Conservation (phyloP, 2,329 filamentous ascomycete species). For the Sclerotinia glacialis region DNA sequence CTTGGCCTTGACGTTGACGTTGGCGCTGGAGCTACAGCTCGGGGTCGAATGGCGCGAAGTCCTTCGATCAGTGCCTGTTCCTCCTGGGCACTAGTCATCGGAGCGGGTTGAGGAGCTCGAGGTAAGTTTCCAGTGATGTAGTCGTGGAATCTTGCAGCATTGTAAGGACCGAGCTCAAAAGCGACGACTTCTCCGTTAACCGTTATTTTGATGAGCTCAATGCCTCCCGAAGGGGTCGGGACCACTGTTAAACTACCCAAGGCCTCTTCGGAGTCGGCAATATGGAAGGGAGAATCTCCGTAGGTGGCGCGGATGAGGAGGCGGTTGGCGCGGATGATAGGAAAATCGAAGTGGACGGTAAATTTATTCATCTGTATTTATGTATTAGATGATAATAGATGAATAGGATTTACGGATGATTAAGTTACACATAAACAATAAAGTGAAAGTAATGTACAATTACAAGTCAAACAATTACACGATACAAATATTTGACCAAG, state of each 20-base stretch:
- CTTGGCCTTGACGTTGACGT: too few relatives aligned
- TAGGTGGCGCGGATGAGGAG: neutral
- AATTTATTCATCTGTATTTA: neutral
- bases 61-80: too few relatives aligned
- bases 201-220: too few relatives aligned
- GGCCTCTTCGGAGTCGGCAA: neutral
- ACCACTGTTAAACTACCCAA: rapidly evolving
- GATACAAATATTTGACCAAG: too few relatives aligned
- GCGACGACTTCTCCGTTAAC: neutral
- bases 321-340: neutral
- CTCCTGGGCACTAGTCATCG: too few relatives aligned
- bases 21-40: too few relatives aligned
- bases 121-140: too few relatives aligned
- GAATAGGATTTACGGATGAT: neutral
- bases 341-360: neutral
- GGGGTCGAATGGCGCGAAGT: too few relatives aligned
- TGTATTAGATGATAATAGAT: neutral
- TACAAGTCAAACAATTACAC: neutral
- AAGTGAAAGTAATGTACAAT: neutral
- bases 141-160: too few relatives aligned
- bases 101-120: too few relatives aligned
- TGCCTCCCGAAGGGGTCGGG: too few relatives aligned
- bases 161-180: neutral
- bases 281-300: neutral
- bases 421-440: neutral